Conservation (phyloP, 2,329 filamentous ascomycete genomes). For the Diaporthe aspalathi region DNA sequence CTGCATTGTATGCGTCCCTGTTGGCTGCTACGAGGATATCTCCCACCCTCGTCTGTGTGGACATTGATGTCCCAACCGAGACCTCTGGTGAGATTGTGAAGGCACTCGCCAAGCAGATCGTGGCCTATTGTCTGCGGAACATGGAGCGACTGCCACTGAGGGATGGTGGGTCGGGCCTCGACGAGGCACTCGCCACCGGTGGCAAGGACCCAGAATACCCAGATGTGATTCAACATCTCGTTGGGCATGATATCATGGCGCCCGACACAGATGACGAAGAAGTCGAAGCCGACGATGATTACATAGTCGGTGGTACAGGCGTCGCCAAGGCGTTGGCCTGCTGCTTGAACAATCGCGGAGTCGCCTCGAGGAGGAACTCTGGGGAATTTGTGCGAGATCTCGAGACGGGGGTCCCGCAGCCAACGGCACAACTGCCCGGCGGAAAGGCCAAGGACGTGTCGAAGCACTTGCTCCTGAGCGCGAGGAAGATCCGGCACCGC, state of each 20-base stretch:
- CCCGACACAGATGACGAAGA: constrained; percentile 70
- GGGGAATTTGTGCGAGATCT: constrained; percentile 65
- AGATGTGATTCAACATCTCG: constrained; percentile 86
- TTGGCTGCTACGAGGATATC: constrained; percentile 89
- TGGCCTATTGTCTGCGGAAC: constrained; percentile 92
- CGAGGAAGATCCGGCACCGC: constrained; percentile 86
- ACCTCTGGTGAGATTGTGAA: constrained; percentile 92
- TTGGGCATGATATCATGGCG: constrained; percentile 72
- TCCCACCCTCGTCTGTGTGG: constrained; percentile 84
- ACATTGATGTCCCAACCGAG: constrained; percentile 86
- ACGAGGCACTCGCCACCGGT: constrained; percentile 48
- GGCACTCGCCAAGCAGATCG: constrained; percentile 91
- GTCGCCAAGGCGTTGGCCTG: constrained; percentile 94
- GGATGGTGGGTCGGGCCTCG: constrained; percentile 56
- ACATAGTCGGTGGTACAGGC: constrained; percentile 94
- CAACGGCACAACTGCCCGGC: constrained; percentile 54
- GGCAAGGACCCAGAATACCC: constrained; percentile 65
- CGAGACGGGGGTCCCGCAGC: constrained; percentile 61
- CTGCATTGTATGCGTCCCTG: constrained; percentile 90
- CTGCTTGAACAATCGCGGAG: constrained; percentile 83
- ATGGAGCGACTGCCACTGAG: constrained; percentile 81
- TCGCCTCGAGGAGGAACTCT: constrained; percentile 68
- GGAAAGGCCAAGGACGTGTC: constrained; percentile 91
- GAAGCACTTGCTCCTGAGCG: constrained; percentile 86
- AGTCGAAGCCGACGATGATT: constrained; percentile 87